These are phyloP conservation scores for Acrocalymma vagum DNA, from an alignment of 2,329 filamentous ascomycete species.

Conservation along the genomic window DNA sequence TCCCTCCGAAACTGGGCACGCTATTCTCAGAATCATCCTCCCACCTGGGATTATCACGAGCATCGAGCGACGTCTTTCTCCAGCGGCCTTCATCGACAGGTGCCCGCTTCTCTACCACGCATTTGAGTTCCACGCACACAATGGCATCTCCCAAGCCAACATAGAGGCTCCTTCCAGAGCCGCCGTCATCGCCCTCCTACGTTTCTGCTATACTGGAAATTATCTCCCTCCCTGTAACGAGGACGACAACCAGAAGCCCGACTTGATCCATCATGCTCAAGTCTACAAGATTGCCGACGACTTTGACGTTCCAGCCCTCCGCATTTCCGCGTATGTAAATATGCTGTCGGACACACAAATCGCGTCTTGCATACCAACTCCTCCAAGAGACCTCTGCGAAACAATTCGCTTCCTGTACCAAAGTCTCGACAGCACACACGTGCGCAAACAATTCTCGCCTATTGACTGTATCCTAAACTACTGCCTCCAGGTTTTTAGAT, in stretches of 20 bases:
- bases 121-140: conserved; percentile 47
- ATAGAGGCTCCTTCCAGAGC: conserved; percentile 46
- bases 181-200: conserved; percentile 48
- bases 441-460: conserved; percentile 35
- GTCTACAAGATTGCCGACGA: conserved; percentile 51
- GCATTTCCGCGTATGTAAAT: conserved; percentile 48
- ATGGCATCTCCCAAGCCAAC: conserved; percentile 41
- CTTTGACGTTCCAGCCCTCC: conserved; percentile 51
- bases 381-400: conserved; percentile 50
- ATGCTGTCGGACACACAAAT: conserved; percentile 50
- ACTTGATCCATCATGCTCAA: conserved; percentile 50
- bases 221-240: conserved; percentile 45
- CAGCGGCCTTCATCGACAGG: conserved; percentile 39
- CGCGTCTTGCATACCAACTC: conserved; percentile 46
- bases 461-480: conserved; percentile 53
- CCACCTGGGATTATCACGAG: conserved; percentile 38
- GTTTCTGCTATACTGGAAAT: conserved; percentile 52
- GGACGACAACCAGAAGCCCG: too few relatives aligned
- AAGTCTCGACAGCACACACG: conserved; percentile 30
- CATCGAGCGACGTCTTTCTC: conserved; percentile 42
- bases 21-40: conserved; percentile 42
- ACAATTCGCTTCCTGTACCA: conserved; percentile 49
- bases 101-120: conserved; percentile 50
- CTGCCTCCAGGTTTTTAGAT: conserved; percentile 49
- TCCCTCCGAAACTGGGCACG: conserved; percentile 25